phyloP scores from a whole-genome alignment of 257 asterid genomes.

The Ocimum tenuiflorum region DNA sequence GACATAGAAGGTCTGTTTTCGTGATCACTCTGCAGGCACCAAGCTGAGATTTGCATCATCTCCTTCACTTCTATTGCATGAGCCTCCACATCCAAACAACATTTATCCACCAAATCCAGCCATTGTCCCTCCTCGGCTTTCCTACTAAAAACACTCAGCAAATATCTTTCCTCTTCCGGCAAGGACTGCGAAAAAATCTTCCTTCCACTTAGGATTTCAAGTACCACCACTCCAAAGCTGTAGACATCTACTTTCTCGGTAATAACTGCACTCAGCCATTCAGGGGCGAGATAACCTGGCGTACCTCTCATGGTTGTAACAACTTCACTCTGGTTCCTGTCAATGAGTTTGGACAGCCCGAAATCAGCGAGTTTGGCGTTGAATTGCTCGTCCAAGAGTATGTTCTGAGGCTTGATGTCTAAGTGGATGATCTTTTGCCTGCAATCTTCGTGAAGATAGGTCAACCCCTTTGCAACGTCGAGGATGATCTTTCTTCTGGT shows the following conservation, averaged over 20 bases:
- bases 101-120: conserved; percentile 14
- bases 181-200: conserved; percentile 10
- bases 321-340: conserved; percentile 25
- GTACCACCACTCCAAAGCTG: conserved; percentile 28
- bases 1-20: conserved; percentile 24
- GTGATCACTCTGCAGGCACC: conserved; percentile 21
- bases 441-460: conserved; percentile 37
- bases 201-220: conserved; percentile 27
- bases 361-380: conserved; percentile 28
- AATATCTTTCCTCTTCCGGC: conserved; percentile 21
- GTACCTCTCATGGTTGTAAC: conserved; percentile 34
- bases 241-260: conserved; percentile 32
- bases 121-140: conserved; percentile 17
- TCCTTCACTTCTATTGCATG: background rate
- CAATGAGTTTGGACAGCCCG: conserved; percentile 25
- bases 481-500: conserved; percentile 15
- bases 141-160: conserved; percentile 14
- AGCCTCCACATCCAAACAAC: background rate
- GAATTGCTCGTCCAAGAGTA: conserved; percentile 25
- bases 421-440: conserved; percentile 30
- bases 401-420: conserved; percentile 31
- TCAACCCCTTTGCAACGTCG: conserved; percentile 25
- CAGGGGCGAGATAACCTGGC: conserved; percentile 28
- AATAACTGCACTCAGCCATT: conserved; percentile 24
- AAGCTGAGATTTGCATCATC: conserved; percentile 18